A percentile compares a stretch with the other conserved stretches of the same genome.
Evolutionary conservation across 371 early-diverging fungal species (phyloP).

Genomic region (Vairimorpha necatrix): DNA sequence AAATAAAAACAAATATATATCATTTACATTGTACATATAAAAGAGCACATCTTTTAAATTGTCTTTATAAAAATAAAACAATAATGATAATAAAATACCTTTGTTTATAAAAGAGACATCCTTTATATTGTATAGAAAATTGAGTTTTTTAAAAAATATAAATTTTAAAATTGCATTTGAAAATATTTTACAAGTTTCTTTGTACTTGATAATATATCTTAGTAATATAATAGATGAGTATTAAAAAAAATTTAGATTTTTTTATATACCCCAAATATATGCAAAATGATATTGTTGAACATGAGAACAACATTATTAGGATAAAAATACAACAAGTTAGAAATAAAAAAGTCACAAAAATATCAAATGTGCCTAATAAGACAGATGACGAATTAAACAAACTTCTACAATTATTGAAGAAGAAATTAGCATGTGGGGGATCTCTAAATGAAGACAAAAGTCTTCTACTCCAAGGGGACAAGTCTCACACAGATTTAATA

Average conservation of each 20-base stretch:
- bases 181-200: background rate
- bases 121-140: too few species aligned
- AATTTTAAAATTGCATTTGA: background rate
- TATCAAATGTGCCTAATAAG: constrained; percentile 30
- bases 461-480: constrained; percentile 47
- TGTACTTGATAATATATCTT: background rate
- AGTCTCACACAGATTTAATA: constrained; percentile 19
- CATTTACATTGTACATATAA: too few species aligned
- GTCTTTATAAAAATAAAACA: too few species aligned
- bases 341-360: constrained; percentile 46
- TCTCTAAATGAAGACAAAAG: constrained; percentile 19
- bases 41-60: too few species aligned
- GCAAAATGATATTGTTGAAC: constrained; percentile 30
- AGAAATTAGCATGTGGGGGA: constrained; percentile 47
- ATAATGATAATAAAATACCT: too few species aligned
- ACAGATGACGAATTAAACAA: background rate
- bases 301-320: constrained; percentile 22
- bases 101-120: too few species aligned
- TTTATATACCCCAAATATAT: constrained; percentile 8
- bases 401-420: constrained; percentile 29
- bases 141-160: too few species aligned
- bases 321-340: constrained; percentile 48
- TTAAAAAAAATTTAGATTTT: background rate
- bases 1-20: too few species aligned
- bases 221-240: background rate